phyloP scores from a whole-genome alignment of 306 rosid species.

The Crotalaria pallida region DNA sequence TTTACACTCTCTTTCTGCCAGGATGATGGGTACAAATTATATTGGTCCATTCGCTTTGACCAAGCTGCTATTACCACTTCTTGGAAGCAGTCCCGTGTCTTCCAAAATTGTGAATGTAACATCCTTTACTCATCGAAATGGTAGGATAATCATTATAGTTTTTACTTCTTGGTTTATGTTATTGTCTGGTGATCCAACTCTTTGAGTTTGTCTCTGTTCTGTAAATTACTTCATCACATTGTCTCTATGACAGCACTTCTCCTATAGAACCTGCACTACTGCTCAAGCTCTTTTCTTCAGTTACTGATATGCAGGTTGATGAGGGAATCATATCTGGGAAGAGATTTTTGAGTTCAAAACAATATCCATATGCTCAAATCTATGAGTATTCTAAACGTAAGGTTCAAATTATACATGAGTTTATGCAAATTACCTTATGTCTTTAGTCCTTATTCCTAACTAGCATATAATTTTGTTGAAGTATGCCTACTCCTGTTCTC shows the following conservation, averaged over 20 bases:
- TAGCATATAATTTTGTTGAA: conserved; percentile 30
- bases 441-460: conserved; percentile 24
- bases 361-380: conserved; percentile 63
- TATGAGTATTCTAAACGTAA: conserved; percentile 83
- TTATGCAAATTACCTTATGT: not conserved
- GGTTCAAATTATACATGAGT: conserved; percentile 18
- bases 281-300: conserved; percentile 35
- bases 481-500: conserved; percentile 73
- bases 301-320: conserved; percentile 48
- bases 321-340: conserved; percentile 66
- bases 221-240: not conserved
- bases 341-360: conserved; percentile 37
- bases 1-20: conserved; percentile 23
- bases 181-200: conserved; percentile 15
- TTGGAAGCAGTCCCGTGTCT: conserved; percentile 61
- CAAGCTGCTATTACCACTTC: conserved; percentile 63
- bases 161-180: not conserved
- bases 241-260: not conserved
- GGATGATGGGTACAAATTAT: conserved; percentile 86
- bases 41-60: conserved; percentile 71
- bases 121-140: conserved; percentile 81
- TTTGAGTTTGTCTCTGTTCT: conserved; percentile 3
- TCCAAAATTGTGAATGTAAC: conserved; percentile 78
- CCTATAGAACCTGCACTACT: not conserved
- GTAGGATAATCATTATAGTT: conserved; percentile 33